These are phyloP conservation scores for Lasiodiplodia citricola DNA, from an alignment of 2,329 filamentous ascomycete genomes.

Conservation along the genomic window DNA sequence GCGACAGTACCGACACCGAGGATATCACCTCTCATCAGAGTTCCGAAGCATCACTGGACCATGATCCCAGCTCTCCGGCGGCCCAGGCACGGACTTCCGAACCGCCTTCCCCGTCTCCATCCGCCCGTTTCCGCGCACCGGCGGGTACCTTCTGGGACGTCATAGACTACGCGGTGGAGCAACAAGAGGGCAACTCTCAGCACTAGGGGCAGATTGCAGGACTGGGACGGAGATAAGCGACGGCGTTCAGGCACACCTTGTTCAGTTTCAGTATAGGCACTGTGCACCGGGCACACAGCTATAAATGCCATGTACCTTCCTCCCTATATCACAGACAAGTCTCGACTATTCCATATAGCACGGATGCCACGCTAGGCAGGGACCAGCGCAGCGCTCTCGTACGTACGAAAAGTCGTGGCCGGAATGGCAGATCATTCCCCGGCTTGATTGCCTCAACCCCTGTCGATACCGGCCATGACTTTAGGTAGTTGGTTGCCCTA, in stretches of 20 bases:
- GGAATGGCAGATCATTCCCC: not conserved
- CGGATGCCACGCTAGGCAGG: not conserved
- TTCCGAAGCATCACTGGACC: not conserved
- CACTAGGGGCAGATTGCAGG: conserved; percentile 15
- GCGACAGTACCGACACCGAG: no score
- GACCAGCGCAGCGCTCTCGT: not conserved
- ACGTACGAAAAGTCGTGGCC: not conserved
- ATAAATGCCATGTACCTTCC: not conserved
- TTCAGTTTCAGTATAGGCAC: conserved; percentile 4
- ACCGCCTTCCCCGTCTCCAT: not conserved
- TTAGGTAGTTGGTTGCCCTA: not conserved
- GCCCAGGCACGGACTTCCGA: not conserved
- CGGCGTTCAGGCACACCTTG: not conserved
- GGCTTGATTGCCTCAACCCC: not conserved
- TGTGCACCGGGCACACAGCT: not conserved
- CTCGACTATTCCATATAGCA: not conserved
- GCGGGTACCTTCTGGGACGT: not conserved
- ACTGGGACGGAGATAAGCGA: not conserved
- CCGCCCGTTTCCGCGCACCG: not conserved
- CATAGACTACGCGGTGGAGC: not conserved
- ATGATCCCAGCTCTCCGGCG: not conserved
- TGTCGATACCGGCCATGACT: not conserved
- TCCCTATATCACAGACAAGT: not conserved
- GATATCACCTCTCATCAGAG: not conserved
- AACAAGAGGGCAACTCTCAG: not conserved